Base-by-base conservation (phyloP, 345 rosid genomes). In the Populus deltoides region DNA sequence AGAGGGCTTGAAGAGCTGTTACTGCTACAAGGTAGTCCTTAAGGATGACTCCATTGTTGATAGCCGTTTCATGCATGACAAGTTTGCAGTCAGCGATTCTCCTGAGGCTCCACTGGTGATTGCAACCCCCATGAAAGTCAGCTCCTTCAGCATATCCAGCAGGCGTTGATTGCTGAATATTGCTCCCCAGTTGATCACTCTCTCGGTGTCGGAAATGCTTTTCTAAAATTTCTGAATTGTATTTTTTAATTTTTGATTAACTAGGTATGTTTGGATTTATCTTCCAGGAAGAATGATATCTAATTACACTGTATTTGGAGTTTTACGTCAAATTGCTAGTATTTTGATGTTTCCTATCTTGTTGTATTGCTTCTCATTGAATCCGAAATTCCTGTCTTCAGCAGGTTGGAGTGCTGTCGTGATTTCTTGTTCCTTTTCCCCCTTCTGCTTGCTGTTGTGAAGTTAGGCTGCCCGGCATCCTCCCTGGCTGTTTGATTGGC, bases 81-180 rank as follows among this genome's bases (percentile, higher is more conserved):
- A 94, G 86, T 94, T 87, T 85, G 97, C 97, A 24, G 91, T 89
- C 79, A 88, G 86, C 6, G 98, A 93, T 75, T 92, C 98, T 73
- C 99, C 97, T 9, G 97, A 96, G 88, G 99, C 99, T 38, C 98
- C 99, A 55, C 85, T 94, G 80, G 99, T 96, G 80, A 92, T 96
- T 79, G 99, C 99, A 20, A 96, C 98, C 22, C 92, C 94, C 49
- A 77, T 91, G 88, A 96, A 92, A 89, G 98, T 96, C 81, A 96
- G 99, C 86, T 96, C 98, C 61, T 96, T 96, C 87, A 93, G 94
- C 90, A 90, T 96, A 80, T 94, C 97, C 71, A 94, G 87, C 90
- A 89, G 82, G 84, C 91, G 90, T 70, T 92, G 87, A 88, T 70
- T 9, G 73, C 70, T 24, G 13, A 11, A 66, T 20, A 29, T 17